Conservation (phyloP, 495 filamentous ascomycete genomes). For the Melanomma pulvis-pyrius region DNA sequence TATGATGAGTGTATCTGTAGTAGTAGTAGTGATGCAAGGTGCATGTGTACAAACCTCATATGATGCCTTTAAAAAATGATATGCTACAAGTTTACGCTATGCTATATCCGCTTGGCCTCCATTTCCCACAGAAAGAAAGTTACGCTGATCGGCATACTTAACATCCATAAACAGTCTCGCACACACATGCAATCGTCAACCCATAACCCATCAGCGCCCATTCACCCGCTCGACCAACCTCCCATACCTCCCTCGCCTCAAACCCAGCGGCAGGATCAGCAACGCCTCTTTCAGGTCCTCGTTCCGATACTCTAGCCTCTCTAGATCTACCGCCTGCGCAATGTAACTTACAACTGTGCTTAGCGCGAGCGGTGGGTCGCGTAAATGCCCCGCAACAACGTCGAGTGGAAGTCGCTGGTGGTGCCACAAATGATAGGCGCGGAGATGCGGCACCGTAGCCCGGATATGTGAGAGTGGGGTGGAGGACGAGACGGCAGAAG, state of each 20-base stretch:
- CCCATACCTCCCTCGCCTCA: constrained; percentile 1
- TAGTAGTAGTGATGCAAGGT: no score
- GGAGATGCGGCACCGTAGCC: constrained; percentile 66
- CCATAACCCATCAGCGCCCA: no score
- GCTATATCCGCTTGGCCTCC: no score
- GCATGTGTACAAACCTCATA: no score
- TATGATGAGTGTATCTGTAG: no score
- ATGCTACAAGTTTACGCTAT: no score
- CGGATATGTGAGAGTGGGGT: constrained; percentile 74
- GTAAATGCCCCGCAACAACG: constrained; percentile 54
- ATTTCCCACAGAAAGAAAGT: no score
- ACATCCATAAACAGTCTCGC: no score
- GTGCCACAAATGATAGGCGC: constrained; percentile 67
- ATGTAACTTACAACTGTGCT: constrained; percentile 59
- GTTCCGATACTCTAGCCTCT: constrained; percentile 32
- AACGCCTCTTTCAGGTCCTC: constrained; percentile 31
- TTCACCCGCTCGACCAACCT: background rate
- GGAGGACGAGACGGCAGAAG: constrained; percentile 47
- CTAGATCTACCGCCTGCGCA: constrained; percentile 40
- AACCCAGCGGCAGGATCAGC: constrained; percentile 27
- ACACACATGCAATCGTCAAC: no score
- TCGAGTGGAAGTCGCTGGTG: constrained; percentile 46
- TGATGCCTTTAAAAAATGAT: no score
- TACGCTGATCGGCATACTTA: no score
- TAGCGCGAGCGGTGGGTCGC: constrained; percentile 57